Conservation (phyloP, 2,329 filamentous ascomycete genomes). For the Pseudopithomyces chartarum region DNA sequence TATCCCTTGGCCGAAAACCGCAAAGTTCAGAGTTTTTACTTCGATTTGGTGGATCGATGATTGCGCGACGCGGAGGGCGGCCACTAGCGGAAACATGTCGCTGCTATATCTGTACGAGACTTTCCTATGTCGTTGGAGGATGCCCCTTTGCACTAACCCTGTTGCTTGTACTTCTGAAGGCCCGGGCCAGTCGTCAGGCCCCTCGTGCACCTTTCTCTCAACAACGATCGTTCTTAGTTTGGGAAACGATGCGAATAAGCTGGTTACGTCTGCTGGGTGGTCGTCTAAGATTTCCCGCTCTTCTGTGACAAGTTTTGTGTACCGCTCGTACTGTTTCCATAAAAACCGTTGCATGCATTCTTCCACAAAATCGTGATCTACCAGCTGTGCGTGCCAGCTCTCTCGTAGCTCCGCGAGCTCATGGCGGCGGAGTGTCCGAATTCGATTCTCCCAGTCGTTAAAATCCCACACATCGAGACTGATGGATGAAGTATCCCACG, state of each 20-base stretch:
- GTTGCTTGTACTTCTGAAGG: neutral
- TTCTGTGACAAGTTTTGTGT: neutral
- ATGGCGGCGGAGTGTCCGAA: neutral
- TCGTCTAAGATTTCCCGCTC: neutral
- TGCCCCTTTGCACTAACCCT: neutral
- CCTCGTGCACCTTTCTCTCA: neutral
- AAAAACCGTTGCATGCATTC: neutral
- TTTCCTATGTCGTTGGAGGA: neutral
- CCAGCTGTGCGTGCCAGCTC: neutral
- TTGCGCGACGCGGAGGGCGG: neutral
- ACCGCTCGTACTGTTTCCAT: neutral
- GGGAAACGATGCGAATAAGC: neutral
- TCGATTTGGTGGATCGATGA: neutral
- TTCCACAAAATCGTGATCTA: neutral
- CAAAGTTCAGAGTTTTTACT: neutral
- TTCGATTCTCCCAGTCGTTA: neutral
- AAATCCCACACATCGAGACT: neutral
- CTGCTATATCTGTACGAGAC: neutral
- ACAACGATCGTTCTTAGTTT: neutral
- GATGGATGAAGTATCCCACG: neutral
- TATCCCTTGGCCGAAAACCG: neutral
- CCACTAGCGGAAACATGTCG: neutral
- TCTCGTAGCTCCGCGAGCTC: neutral
- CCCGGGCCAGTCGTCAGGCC: neutral
- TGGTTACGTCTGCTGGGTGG: neutral